Evolutionary conservation across 2,329 filamentous ascomycete species (phyloP), one percentile per base, ranked within the genome.

Genomic region (Botryotinia globosa): DNA sequence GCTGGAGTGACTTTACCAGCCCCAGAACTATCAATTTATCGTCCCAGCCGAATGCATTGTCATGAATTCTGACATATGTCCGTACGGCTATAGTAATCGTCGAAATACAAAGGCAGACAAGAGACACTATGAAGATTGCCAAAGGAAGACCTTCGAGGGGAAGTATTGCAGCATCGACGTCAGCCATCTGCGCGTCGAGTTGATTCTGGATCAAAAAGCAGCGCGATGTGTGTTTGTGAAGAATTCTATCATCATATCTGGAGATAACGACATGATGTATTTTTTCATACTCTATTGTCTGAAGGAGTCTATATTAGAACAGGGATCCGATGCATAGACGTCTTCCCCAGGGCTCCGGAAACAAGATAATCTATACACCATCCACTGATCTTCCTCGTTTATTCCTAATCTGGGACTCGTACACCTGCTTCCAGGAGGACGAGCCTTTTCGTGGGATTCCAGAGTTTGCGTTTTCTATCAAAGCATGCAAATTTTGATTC

Each of bases 11-110:
- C 12, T 42, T 22, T 71, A 71, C 69, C 69, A 71, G 44, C 34
- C 69, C 69, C 32, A 64, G 14, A 0, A 54, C 9, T 51, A 71
- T 54, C 44, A 71, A 54, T 14, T 39, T 51, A 71, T 71, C 68
- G 45, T 71, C 68, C 68, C 58, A 71, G 20, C 68, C 68, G 29
- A 71, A 54, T 37, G 62, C 44, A 22, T 39, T 32, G 16, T 64
- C 58, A 4, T 25, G 0, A 32, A 64, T 18, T 18, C 68, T 64
- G 32, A 64, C 25, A 65, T 71, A 71, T 8, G 68, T 29, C 48
- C 68, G 42, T 34, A 54, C 7, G 32, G 32, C 58, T 37, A 71
- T 14, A 32, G 68, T 54, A 34, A 71, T 39, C 4, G n/a, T 22
- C 8, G 68, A 71, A 29, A 54, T 16, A 18, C 8, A 22, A 32